Evolutionary conservation across 331 rosid species (phyloP).

Genomic region (Saraca asoca): DNA sequence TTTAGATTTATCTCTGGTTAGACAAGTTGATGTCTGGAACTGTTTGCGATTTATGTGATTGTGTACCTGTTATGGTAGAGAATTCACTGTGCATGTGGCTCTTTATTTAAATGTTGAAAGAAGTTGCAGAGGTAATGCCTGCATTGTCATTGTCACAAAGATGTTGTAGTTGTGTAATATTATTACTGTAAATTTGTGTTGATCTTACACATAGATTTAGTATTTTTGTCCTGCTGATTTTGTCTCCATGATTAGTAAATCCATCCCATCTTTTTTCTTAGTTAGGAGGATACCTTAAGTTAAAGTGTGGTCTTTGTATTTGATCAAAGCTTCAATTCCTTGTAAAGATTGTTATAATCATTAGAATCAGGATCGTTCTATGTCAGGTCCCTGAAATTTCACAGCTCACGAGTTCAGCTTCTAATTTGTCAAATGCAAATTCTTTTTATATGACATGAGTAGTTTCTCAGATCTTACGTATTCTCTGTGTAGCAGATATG

Average conservation of each 20-base stretch:
- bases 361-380: not conserved
- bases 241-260: not conserved
- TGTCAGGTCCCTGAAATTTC: slow-evolving; percentile 19
- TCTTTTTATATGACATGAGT: slow-evolving; percentile 12
- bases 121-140: not conserved
- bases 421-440: not conserved
- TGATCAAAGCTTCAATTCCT: slow-evolving; percentile 8
- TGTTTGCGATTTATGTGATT: slow-evolving; percentile 8
- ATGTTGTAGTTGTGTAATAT: not conserved
- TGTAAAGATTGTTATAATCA: slow-evolving; percentile 1
- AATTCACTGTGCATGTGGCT: not conserved
- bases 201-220: not conserved
- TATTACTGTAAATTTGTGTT: not conserved
- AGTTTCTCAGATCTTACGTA: slow-evolving; percentile 10
- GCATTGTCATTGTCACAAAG: not conserved
- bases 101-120: too few species aligned
- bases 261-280: not conserved
- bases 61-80: not conserved
- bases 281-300: not conserved
- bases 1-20: not conserved
- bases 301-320: not conserved
- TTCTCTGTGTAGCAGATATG: slow-evolving; percentile 58
- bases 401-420: not conserved
- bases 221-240: not conserved
- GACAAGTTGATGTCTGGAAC: not conserved